Evolutionary conservation across 768 basidiomycete species (phyloP).

Genomic region (Cantharellus anzutake): DNA sequence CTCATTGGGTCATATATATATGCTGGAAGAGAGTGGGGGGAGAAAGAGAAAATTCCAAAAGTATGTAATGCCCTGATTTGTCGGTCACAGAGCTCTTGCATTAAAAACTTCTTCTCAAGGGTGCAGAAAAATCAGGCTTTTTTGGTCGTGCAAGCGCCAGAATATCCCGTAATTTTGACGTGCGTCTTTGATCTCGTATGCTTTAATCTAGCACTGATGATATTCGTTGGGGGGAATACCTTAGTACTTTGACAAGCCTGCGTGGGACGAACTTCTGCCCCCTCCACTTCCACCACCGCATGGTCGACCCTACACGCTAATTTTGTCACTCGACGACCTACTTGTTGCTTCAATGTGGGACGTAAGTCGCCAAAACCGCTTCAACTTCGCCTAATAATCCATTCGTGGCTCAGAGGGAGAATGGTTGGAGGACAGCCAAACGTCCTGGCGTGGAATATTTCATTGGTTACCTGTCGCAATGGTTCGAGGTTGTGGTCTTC

Average conservation of each 20-base stretch:
- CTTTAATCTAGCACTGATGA: background rate
- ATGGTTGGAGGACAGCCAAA: conserved; percentile 96
- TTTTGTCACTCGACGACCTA: conserved; percentile 82
- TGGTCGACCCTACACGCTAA: conserved; percentile 79
- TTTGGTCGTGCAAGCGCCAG: conserved; percentile 7
- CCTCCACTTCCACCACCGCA: conserved; percentile 65
- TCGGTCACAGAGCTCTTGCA: conserved; percentile 9
- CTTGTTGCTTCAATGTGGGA: conserved; percentile 89
- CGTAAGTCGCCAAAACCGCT: conserved; percentile 31
- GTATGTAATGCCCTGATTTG: conserved; percentile 23
- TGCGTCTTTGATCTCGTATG: background rate
- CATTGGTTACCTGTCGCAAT: conserved; percentile 90
- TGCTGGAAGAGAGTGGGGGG: conserved; percentile 64
- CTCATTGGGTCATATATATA: conserved; percentile 38
- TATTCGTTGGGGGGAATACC: background rate
- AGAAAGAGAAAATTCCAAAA: conserved; percentile 43
- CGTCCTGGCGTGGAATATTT: conserved; percentile 97
- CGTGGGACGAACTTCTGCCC: conserved; percentile 82
- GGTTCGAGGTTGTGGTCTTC: conserved; percentile 95
- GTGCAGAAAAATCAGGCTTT: background rate
- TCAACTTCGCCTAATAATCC: background rate
- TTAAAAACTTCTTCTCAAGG: conserved; percentile 4
- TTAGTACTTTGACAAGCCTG: conserved; percentile 84
- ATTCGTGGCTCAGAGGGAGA: conserved; percentile 39
- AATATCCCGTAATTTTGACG: conserved; percentile 13